Evolutionary conservation across 2,329 filamentous ascomycete genomes (phyloP).

Genomic region (Teratosphaeriaceae sp.): DNA sequence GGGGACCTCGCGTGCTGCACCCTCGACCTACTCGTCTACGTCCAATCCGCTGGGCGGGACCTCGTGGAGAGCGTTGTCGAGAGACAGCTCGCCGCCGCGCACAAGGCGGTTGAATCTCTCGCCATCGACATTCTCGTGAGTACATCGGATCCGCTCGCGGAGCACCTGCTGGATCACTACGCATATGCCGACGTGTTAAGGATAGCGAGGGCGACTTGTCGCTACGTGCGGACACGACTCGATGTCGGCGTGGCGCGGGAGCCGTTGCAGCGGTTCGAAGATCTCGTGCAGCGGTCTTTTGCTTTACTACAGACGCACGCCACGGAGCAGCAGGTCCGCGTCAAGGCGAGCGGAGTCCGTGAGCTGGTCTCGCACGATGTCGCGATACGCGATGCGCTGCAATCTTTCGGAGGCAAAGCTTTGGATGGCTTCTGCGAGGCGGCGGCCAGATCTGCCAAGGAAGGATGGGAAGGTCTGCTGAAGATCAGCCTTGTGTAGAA

Average conservation of each 20-base stretch:
- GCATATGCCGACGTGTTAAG: conserved; percentile 17
- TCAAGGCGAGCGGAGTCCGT: conserved; percentile 12
- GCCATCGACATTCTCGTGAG: conserved; percentile 10
- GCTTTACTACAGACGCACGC: conserved; percentile 19
- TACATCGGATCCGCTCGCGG: conserved; percentile 9
- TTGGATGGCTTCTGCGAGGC: conserved; percentile 15
- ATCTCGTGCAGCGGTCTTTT: conserved; percentile 13
- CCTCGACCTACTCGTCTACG: background rate
- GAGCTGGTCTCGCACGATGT: too few species aligned
- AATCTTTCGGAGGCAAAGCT: conserved; percentile 8
- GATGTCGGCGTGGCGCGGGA: conserved; percentile 2
- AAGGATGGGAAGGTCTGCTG: conserved; percentile 26
- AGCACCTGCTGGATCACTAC: conserved; percentile 18
- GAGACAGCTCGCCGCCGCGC: conserved; percentile 3
- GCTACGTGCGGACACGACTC: conserved; percentile 4
- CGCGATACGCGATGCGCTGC: too few species aligned
- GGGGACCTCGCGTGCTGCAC: conserved; percentile 14
- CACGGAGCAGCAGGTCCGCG: conserved; percentile 11
- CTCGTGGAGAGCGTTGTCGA: background rate
- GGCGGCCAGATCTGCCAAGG: conserved; percentile 16
- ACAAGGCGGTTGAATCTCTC: conserved; percentile 9
- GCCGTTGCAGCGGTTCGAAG: conserved; percentile 15
- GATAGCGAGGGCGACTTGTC: conserved; percentile 13
- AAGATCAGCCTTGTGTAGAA: conserved; percentile 7
- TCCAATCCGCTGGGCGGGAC: background rate